A percentile compares a stretch with the other conserved stretches of the same genome.
These are phyloP conservation scores for Euphrasia arctica DNA, from an alignment of 305 asterid genomes.

Conservation along the genomic window DNA sequence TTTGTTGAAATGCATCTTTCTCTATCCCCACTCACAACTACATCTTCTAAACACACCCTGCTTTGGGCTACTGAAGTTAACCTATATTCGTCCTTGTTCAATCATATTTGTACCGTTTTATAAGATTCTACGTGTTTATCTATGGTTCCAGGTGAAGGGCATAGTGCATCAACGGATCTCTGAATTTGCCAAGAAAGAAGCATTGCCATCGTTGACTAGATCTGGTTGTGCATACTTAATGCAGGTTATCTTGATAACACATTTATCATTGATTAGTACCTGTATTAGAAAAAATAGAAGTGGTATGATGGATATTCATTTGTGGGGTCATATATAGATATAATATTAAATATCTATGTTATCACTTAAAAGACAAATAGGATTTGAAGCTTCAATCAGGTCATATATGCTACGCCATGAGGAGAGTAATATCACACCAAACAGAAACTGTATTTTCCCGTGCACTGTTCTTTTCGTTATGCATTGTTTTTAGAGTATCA, in stretches of 20 bases:
- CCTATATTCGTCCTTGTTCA: slow-evolving; percentile 11
- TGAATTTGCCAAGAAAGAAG: slow-evolving; percentile 87
- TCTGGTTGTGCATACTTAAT: slow-evolving; percentile 97
- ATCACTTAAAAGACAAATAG: too few species aligned
- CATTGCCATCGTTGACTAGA: slow-evolving; percentile 85
- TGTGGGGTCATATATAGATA: slow-evolving; percentile 16
- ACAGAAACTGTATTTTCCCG: slow-evolving; percentile 3
- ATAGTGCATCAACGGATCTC: slow-evolving; percentile 89
- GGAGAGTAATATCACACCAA: too few species aligned
- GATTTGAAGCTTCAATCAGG: too few species aligned
- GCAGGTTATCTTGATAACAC: slow-evolving; percentile 63
- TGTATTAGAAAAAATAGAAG: not conserved
- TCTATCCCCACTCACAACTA: not conserved
- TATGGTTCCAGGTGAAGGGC: slow-evolving; percentile 63
- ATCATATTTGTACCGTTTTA: slow-evolving; percentile 6
- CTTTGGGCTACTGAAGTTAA: slow-evolving; percentile 13
- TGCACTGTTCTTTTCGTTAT: slow-evolving; percentile 15
- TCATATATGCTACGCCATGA: too few species aligned
- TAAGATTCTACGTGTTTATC: slow-evolving; percentile 4
- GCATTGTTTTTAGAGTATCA: not conserved
- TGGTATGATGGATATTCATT: slow-evolving; percentile 8
- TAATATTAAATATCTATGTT: too few species aligned
- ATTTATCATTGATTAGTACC: slow-evolving; percentile 15
- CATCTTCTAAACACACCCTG: not conserved
- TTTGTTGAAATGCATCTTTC: slow-evolving; percentile 34